Conservation (phyloP, 2,329 filamentous ascomycete species). For the Hymenoscyphus fructigenus region DNA sequence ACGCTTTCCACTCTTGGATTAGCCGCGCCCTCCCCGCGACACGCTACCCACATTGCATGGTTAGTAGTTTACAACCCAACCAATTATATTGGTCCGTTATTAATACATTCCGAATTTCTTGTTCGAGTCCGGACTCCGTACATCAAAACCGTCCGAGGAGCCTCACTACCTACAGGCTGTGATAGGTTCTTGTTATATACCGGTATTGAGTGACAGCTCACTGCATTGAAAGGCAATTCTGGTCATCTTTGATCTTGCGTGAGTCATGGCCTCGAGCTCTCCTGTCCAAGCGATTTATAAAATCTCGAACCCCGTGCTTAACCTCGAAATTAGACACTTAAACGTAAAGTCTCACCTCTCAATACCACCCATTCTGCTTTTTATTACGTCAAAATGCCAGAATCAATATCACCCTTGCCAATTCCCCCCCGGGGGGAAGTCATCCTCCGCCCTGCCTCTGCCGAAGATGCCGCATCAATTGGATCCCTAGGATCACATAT, state of each 20-base stretch:
- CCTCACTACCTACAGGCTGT: background rate
- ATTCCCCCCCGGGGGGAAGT: slow-evolving; percentile 1
- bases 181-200: too few relatives aligned
- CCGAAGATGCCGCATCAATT: slow-evolving; percentile 36
- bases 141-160: background rate
- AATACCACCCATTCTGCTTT: background rate
- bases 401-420: background rate
- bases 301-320: background rate
- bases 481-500: slow-evolving; percentile 38
- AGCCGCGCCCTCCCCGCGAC: background rate
- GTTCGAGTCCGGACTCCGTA: background rate
- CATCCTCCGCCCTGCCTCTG: slow-evolving; percentile 31
- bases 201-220: too few relatives aligned
- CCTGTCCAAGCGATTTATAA: background rate
- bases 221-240: too few relatives aligned
- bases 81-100: background rate
- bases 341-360: background rate
- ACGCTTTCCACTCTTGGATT: background rate
- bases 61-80: background rate
- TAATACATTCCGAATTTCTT: background rate
- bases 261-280: background rate
- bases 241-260: background rate
- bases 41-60: background rate
- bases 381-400: background rate
- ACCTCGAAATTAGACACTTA: background rate